These are phyloP conservation scores for Lactarius sanguifluus DNA, from an alignment of 768 basidiomycete species.

Conservation along the genomic window DNA sequence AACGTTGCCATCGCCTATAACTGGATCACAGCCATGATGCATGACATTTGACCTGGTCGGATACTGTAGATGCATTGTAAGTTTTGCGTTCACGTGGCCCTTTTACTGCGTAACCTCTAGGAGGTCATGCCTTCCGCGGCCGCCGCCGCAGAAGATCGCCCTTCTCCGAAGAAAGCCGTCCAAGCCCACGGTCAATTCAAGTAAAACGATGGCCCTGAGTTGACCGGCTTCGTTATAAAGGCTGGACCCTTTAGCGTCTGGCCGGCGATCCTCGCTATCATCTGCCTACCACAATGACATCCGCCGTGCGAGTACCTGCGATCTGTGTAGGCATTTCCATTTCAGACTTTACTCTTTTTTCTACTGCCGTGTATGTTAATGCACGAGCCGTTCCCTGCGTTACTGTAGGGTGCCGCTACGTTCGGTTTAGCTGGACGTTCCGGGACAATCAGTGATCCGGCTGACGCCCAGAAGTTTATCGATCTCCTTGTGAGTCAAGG, in stretches of 20 bases:
- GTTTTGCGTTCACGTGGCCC: too few species aligned
- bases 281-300: background rate
- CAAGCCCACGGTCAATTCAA: background rate
- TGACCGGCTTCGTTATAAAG: constrained; percentile 9
- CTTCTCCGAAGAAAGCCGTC: background rate
- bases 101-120: background rate
- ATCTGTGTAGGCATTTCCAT: constrained; percentile 21
- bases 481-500: constrained; percentile 29
- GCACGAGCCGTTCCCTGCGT: background rate
- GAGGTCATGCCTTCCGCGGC: background rate
- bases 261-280: constrained; percentile 10
- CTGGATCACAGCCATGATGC: background rate
- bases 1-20: background rate
- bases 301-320: constrained; percentile 5
- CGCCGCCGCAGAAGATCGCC: background rate
- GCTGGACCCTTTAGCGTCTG: constrained; percentile 3
- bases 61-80: too few species aligned
- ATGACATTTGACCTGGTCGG: background rate
- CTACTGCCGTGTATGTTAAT: constrained; percentile 2
- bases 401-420: constrained; percentile 26
- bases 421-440: constrained; percentile 26
- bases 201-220: background rate
- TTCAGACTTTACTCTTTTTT: background rate
- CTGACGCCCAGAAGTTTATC: constrained; percentile 31
- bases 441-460: constrained; percentile 25